phyloP scores from a whole-genome alignment of 257 asterid species.

The Solanum megistacrolobum region DNA sequence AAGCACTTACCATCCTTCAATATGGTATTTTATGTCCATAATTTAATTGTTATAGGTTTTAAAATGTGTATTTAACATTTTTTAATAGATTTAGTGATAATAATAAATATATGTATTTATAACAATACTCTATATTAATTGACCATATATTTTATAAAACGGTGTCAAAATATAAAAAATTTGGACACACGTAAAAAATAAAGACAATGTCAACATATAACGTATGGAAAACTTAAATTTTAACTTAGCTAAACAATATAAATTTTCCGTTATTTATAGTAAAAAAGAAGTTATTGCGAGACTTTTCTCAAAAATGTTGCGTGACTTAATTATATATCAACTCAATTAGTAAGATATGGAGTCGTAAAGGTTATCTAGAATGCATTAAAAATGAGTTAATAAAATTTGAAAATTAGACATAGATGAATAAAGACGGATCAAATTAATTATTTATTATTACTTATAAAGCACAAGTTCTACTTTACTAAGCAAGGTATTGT shows the following conservation, averaged over 20 bases:
- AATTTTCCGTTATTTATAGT: not conserved
- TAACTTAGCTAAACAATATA: not conserved
- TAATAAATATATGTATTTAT: too few species aligned
- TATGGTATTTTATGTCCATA: not conserved
- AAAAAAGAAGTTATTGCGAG: not conserved
- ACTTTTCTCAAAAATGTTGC: not conserved
- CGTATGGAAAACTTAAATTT: not conserved
- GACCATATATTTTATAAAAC: too few species aligned
- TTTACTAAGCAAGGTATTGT: not conserved
- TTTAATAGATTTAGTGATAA: too few species aligned
- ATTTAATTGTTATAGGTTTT: too few species aligned
- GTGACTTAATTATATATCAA: not conserved
- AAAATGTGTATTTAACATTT: too few species aligned
- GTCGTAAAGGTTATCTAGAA: not conserved
- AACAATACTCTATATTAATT: too few species aligned
- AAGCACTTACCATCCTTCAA: too few species aligned
- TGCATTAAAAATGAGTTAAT: not conserved
- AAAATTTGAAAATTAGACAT: not conserved
- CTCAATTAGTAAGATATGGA: not conserved
- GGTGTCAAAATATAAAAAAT: too few species aligned
- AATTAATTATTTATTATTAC: not conserved
- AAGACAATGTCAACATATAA: not conserved
- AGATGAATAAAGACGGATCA: not conserved
- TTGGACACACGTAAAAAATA: too few species aligned
- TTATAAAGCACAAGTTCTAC: not conserved